These are phyloP conservation scores for Poterioochromonas sp. DNA, from an alignment of 352 stramenopile species.

Conservation along the genomic window DNA sequence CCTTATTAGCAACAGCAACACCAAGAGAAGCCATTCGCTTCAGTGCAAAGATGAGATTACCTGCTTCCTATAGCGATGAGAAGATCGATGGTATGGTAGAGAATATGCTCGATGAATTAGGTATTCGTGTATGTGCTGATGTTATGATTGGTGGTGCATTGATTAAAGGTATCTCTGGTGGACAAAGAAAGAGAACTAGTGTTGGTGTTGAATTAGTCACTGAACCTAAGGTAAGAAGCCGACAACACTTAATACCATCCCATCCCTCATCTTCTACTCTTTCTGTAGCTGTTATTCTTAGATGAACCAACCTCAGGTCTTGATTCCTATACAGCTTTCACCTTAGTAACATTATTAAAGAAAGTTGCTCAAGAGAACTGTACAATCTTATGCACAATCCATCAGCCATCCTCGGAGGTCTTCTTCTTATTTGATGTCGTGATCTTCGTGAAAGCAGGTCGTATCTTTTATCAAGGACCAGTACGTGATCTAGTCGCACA, in stretches of 20 bases:
- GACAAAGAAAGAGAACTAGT: constrained; percentile 65
- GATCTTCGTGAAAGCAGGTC: constrained; percentile 2
- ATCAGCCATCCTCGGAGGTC: constrained; percentile 74
- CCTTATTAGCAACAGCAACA: constrained; percentile 73
- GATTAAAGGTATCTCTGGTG: constrained; percentile 58
- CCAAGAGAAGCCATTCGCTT: constrained; percentile 78
- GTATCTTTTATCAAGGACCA: constrained; percentile 3
- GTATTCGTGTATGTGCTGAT: constrained; percentile 37
- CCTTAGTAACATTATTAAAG: constrained; percentile 69
- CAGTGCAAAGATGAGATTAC: constrained; percentile 64
- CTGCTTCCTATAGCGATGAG: constrained; percentile 40
- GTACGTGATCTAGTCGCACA: background rate
- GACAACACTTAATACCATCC: too few species aligned
- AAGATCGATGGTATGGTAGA: constrained; percentile 46
- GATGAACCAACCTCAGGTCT: constrained; percentile 71
- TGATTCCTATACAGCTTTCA: constrained; percentile 67
- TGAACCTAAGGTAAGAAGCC: too few species aligned
- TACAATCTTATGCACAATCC: constrained; percentile 78
- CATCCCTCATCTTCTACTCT: too few species aligned
- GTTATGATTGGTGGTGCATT: constrained; percentile 39
- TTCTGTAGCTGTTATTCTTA: constrained; percentile 69
- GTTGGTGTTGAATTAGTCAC: constrained; percentile 68
- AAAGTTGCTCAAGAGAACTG: constrained; percentile 63
- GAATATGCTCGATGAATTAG: constrained; percentile 38
- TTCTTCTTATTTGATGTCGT: constrained; percentile 39